phyloP scores from a whole-genome alignment of 331 rosid genomes.

The Malus hybrid region DNA sequence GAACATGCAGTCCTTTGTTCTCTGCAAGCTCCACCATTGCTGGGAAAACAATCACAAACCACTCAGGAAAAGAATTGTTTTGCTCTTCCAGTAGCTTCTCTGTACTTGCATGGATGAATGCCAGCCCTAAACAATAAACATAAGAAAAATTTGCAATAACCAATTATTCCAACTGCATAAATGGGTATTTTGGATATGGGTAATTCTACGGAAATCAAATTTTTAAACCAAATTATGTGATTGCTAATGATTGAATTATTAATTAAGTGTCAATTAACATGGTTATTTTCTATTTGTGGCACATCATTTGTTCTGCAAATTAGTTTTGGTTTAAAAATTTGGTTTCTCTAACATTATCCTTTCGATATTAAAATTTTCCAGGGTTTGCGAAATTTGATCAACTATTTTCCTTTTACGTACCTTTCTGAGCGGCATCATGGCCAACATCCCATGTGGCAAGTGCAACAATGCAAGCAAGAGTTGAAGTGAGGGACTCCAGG shows the following conservation, averaged over 20 bases:
- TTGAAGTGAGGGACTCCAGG: constrained; percentile 2
- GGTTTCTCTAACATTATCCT: too few species aligned
- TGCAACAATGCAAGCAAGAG: constrained; percentile 11
- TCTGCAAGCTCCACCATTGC: constrained; percentile 6
- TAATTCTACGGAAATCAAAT: too few species aligned
- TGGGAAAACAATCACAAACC: constrained; percentile 4
- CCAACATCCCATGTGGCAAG: constrained; percentile 10
- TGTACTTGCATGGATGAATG: constrained; percentile 6
- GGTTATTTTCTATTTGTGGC: too few species aligned
- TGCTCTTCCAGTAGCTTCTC: background rate
- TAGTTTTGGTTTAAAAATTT: too few species aligned
- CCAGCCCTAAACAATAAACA: constrained; percentile 1
- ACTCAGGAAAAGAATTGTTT: background rate
- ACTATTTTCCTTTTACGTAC: background rate
- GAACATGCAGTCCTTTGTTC: background rate
- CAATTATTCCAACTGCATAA: too few species aligned
- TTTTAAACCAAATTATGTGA: too few species aligned
- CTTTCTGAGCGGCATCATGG: background rate
- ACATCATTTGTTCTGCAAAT: too few species aligned
- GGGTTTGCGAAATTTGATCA: too few species aligned
- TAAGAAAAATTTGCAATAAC: background rate
- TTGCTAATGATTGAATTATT: too few species aligned
- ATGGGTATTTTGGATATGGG: too few species aligned
- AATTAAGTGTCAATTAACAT: too few species aligned
- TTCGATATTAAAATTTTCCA: too few species aligned